Percentiles rank a stretch among this genome's conserved stretches.
Conservation (phyloP, 257 asterid species). For the Datura wrightii region DNA sequence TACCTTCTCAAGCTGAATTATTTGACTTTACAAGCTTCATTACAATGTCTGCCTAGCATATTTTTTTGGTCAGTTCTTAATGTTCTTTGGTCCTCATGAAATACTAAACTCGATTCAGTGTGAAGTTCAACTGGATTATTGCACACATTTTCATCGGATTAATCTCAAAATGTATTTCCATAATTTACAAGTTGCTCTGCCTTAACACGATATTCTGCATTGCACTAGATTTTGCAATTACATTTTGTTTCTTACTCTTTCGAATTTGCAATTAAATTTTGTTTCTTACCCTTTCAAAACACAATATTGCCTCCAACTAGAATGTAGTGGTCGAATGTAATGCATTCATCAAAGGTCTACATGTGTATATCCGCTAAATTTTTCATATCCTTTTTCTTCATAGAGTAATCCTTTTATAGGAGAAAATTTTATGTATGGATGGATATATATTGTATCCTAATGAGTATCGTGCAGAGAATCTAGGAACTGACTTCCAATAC, state of each 20-base stretch:
- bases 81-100: not conserved
- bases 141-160: not conserved
- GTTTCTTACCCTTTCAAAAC: not conserved
- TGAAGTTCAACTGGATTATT: not conserved
- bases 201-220: not conserved
- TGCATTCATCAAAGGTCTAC: not conserved
- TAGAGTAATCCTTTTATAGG: not conserved
- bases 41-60: not conserved
- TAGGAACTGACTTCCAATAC: not conserved
- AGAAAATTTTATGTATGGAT: not conserved
- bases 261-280: too few species aligned
- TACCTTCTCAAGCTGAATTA: not conserved
- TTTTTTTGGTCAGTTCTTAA: not conserved
- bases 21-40: not conserved
- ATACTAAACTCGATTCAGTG: not conserved
- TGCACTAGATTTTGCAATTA: not conserved
- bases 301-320: not conserved
- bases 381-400: not conserved
- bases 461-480: not conserved
- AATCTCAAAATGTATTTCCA: not conserved
- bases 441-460: not conserved
- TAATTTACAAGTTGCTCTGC: not conserved
- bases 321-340: not conserved
- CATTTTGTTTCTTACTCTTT: not conserved
- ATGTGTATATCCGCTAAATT: not conserved